Evolutionary conservation across 768 basidiomycete genomes (phyloP), one percentile per base, ranked within the genome.

Genomic region (Hydnomerulius pinastri): DNA sequence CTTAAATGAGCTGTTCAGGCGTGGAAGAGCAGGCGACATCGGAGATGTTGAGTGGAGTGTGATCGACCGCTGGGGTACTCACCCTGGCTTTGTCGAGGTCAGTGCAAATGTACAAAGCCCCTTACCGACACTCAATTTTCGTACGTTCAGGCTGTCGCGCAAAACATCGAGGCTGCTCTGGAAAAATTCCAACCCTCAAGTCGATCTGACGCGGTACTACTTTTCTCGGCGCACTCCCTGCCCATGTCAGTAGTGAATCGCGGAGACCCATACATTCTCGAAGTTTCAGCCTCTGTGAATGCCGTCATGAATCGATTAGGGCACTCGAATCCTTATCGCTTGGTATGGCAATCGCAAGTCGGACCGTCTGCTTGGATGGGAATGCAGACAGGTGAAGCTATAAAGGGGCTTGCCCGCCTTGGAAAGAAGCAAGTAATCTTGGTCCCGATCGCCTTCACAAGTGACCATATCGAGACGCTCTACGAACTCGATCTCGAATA

Each of bases 161-260:
- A 89, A 65, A 93, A 91, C 59, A 84, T 98, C 55, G 85, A 91
- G 68, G 78, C 79, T 7, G 86, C 94, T 2, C 78, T 99, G 12
- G 76, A 77, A 36, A 86, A 88, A 62, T 98, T 92, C 67, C 77
- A 91, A 4, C 77, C 76, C 44, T 81, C 83, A 44, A 76, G 73
- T 62, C 84, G 95, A 33, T 75, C 83, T 29, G 80, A 90, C 10
- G 85, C 84, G 11, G 89, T 96, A 17, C 68, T 99, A 28, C 77
- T 98, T 48, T 98, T 98, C 74, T 98, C 96, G 1, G 97, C 97
- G 3, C 97, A 99, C 63, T 98, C 97, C 6, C 74, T 99, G 35
- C 97, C 97, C 23, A 92, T 99, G 85, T 95, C 93, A 5, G 92
- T 98, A 55, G 93, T 98, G 55, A 98, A 98, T 75, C 92, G 97